Evolutionary conservation across 192 early-diverging fungal species (phyloP).

Genomic region (Podila epicladia): DNA sequence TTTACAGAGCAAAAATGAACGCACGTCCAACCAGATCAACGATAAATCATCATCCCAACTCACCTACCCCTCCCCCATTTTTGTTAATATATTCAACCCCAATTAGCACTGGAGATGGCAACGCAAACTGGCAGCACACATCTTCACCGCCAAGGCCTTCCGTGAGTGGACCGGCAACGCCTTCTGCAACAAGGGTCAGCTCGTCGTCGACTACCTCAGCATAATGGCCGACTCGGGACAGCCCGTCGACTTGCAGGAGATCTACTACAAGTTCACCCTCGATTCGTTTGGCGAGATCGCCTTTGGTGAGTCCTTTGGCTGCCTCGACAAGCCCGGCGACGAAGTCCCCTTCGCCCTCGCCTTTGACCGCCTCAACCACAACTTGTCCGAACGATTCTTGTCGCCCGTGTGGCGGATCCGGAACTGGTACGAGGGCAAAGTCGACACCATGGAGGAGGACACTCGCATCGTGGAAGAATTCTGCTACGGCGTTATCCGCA

Average conservation of each 20-base stretch:
- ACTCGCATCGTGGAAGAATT: conserved; percentile 41
- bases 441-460: conserved; percentile 15
- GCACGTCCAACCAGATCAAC: not conserved
- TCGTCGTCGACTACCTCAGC: conserved; percentile 34
- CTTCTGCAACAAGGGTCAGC: conserved; percentile 27
- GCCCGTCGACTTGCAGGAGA: conserved; percentile 55
- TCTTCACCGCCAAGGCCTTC: conserved; percentile 57
- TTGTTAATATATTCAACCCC: not conserved
- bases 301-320: conserved; percentile 48
- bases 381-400: conserved; percentile 32
- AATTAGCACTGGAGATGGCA: conserved; percentile 52
- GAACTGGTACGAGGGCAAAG: conserved; percentile 15
- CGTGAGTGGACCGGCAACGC: conserved; percentile 35
- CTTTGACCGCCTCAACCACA: conserved; percentile 63
- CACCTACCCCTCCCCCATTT: not conserved
- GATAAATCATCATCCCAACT: too few relatives aligned
- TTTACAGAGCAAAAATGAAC: not conserved
- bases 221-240: conserved; percentile 27
- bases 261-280: conserved; percentile 59
- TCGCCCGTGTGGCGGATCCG: conserved; percentile 27
- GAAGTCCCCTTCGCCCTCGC: conserved; percentile 58
- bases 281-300: conserved; percentile 49
- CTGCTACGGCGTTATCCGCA: conserved; percentile 41
- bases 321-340: conserved; percentile 30
- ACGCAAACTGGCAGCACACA: conserved; percentile 51